These are phyloP conservation scores for Arthrocladium fulminans DNA, from an alignment of 2,329 filamentous ascomycete genomes.

Conservation along the genomic window DNA sequence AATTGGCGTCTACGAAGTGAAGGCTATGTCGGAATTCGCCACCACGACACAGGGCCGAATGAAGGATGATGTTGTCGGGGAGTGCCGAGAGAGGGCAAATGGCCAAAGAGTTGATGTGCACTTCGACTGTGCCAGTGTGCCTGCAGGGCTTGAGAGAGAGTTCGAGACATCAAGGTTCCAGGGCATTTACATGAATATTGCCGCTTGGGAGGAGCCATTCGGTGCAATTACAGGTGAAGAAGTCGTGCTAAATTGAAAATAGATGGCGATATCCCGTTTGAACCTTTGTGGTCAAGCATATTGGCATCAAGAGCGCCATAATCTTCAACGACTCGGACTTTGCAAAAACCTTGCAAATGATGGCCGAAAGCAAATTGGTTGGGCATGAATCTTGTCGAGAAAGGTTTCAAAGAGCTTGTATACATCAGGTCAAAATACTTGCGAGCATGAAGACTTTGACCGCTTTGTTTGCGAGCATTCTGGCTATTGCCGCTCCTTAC, in stretches of 20 bases:
- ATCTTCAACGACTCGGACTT: slow-evolving; percentile 27
- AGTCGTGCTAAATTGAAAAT: background rate
- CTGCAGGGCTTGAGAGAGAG: slow-evolving; percentile 25
- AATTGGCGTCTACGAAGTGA: slow-evolving; percentile 12
- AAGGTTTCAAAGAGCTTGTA: slow-evolving; percentile 49
- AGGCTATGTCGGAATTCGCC: slow-evolving; percentile 10
- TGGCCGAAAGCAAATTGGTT: slow-evolving; percentile 25
- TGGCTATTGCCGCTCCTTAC: no score
- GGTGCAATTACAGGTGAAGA: slow-evolving; percentile 4
- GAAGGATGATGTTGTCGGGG: slow-evolving; percentile 22
- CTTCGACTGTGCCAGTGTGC: slow-evolving; percentile 30
- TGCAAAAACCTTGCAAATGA: slow-evolving; percentile 18
- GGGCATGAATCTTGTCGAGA: slow-evolving; percentile 41
- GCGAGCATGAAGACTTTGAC: background rate
- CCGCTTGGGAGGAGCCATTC: slow-evolving; percentile 27
- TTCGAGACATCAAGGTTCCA: slow-evolving; percentile 25
- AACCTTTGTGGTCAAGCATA: slow-evolving; percentile 24
- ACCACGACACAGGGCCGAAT: slow-evolving; percentile 13
- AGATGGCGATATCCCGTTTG: slow-evolving; percentile 25
- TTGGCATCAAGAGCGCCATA: slow-evolving; percentile 23
- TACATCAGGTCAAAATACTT: slow-evolving; percentile 53
- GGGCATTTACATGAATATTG: slow-evolving; percentile 29
- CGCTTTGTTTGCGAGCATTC: no score
- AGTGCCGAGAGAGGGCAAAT: slow-evolving; percentile 24
- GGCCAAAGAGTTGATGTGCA: slow-evolving; percentile 28